phyloP scores from a whole-genome alignment of 768 basidiomycete species.

The Podaxis sp. region DNA sequence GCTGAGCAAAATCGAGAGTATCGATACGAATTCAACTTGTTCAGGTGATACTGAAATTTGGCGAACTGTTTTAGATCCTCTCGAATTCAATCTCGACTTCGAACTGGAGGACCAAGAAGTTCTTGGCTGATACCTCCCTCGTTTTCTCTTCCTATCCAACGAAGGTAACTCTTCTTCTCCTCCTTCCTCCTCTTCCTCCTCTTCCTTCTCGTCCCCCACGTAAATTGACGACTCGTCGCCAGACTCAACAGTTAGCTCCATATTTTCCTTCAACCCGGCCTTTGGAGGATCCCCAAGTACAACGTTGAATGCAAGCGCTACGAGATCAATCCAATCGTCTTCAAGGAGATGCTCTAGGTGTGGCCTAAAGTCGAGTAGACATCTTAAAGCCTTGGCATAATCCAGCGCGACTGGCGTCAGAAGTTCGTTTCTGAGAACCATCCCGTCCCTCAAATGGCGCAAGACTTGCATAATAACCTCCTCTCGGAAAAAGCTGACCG shows the following conservation, averaged over 20 bases:
- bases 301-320: constrained; percentile 75
- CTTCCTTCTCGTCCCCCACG: constrained; percentile 30
- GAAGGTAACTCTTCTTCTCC: constrained; percentile 22
- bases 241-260: constrained; percentile 24
- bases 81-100: constrained; percentile 20
- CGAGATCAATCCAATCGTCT: constrained; percentile 63
- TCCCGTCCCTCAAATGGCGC: constrained; percentile 60
- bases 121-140: constrained; percentile 24
- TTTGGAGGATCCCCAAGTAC: constrained; percentile 61
- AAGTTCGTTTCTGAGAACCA: constrained; percentile 54
- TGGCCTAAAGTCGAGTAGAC: constrained; percentile 61
- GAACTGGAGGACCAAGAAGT: constrained; percentile 20
- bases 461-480: constrained; percentile 58
- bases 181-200: constrained; percentile 33
- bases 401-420: constrained; percentile 69
- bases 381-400: constrained; percentile 76
- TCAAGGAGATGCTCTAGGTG: constrained; percentile 78
- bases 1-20: constrained; percentile 60
- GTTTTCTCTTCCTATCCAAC: constrained; percentile 38
- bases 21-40: constrained; percentile 70
- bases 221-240: constrained; percentile 35
- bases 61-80: constrained; percentile 22
- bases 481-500: constrained; percentile 53
- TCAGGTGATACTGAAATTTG: constrained; percentile 44
- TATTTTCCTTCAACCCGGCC: constrained; percentile 30